phyloP scores from a whole-genome alignment of 2,329 filamentous ascomycete genomes.

The Pseudocercospora fijiensis region DNA sequence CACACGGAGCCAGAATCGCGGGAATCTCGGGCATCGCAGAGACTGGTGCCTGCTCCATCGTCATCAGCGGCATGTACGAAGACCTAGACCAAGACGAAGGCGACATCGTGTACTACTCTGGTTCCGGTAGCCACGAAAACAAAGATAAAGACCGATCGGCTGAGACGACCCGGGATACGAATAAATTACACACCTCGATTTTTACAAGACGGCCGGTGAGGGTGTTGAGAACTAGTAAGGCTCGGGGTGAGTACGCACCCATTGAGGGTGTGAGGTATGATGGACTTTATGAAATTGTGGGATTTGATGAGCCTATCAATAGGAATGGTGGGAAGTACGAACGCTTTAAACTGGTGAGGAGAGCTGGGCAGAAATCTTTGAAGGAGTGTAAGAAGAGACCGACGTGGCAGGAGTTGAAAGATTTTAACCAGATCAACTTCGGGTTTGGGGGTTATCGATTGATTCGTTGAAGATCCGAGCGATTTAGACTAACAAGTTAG shows the following conservation, averaged over 20 bases:
- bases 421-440: not conserved
- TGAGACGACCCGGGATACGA: slow-evolving; percentile 15
- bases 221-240: slow-evolving; percentile 18
- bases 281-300: slow-evolving; percentile 20
- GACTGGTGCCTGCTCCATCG: slow-evolving; percentile 25
- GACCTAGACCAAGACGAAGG: slow-evolving; percentile 25
- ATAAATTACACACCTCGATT: slow-evolving; percentile 17
- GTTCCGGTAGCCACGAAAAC: slow-evolving; percentile 24
- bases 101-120: slow-evolving; percentile 25
- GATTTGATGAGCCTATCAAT: not conserved
- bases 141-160: slow-evolving; percentile 19
- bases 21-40: slow-evolving; percentile 22
- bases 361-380: not conserved
- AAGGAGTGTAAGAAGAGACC: not conserved
- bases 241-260: slow-evolving; percentile 12
- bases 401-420: not conserved
- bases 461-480: not conserved
- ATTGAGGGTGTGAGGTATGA: slow-evolving; percentile 24
- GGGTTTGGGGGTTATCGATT: not conserved
- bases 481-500: not conserved
- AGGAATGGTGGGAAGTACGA: not conserved
- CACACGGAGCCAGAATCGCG: slow-evolving; percentile 21
- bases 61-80: slow-evolving; percentile 25
- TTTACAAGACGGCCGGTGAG: slow-evolving; percentile 14
- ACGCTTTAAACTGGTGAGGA: not conserved